Evolutionary conservation across 2,329 filamentous ascomycete species (phyloP), one percentile per base, ranked within the genome.

Genomic region (Xylaria sp.): DNA sequence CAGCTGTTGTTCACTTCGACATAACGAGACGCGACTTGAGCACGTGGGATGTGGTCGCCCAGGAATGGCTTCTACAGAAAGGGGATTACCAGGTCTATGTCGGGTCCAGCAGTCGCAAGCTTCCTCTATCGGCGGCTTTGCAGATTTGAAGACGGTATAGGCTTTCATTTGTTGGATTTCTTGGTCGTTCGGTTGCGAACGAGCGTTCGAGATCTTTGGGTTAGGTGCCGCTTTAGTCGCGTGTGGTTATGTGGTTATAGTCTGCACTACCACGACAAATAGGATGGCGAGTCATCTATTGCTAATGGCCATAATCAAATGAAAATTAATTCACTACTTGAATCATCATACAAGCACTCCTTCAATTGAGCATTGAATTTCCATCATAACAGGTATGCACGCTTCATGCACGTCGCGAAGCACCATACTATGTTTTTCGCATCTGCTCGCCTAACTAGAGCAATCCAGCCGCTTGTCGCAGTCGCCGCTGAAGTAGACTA

Each of bases 1-100:
- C 79, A 9, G 77, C 81, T n/a, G 83, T 78, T 0, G 83, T 88
- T 3, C 80, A 77, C 0, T 86, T 92, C 70, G 80, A 82, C 31
- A 77, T 92, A 33, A 87, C 84, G 36, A 82, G 88, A 60, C 84
- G 88, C 59, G 90, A 92, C 77, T 71, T 92, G 54, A 90, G 88
- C 73, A 87, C 89, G 59, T 92, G 90, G 90, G 87, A 91, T 76
- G 81, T 84, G 0, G 79, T 80, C 0, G 75, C 79, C 15, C 88
- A 92, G 79, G 83, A 89, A 59, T 93, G 91, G 91, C 74, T 84
- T 3, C 76, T 87, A 54, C 85, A 86, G 6, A 73, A 74, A 17
- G 84, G 84, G 0, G 77, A 73, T 15, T 85, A 85, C 72, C 74
- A 64, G 0, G 75, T 86, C 42, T 78, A 72, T 17, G 81, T 86